Base-by-base conservation (phyloP, 306 rosid genomes). In the Gillenia trifoliata region DNA sequence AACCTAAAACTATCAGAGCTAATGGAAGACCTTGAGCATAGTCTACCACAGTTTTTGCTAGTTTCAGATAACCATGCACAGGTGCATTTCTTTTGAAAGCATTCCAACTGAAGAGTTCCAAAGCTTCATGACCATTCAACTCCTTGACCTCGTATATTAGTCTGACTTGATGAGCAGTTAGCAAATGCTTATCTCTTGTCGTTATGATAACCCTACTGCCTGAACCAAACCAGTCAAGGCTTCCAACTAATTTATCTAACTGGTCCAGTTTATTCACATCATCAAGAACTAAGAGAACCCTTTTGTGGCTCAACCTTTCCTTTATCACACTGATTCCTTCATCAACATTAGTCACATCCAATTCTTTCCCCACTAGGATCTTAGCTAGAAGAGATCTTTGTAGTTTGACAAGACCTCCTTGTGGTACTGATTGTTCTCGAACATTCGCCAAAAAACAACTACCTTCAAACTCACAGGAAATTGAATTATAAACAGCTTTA, bases 1-100 rank as follows among this genome's bases (percentile, higher is more conserved):
- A 64, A 1, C 86, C 91, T 63, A 88, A 59, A 43, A 77, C 83
- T 59, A 74, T 59, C 31, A 85, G 23, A 57, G 77, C 86, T 77
- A 85, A 11, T 11, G 92, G 92, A 6, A 43, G 57, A 11, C 72
- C 72, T 45, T 25, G 3, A 2, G 72, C 57, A 17, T 16, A 45
- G 25, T 17, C 0, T 41, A 67, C 5, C 0, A 43, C 36, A 8
- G n/a, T 15, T 23, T 67, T 4, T 25, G 28, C 20, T 22, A 7
- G 8, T 25, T 67, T 4, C 19, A 4, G 6, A 5, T 41, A 41
- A 43, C 23, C 72, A 41, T 50, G 33, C 13, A 8, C 15, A 16
- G 25, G 1, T 17, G 15, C 19, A 7, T 4, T 8, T 4, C 0
- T 1, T 45, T 13, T 7, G 40, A 68, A 17, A 1, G 38, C 59